Evolutionary conservation across 257 asterid species (phyloP).

Genomic region (Solanum tacnaense): DNA sequence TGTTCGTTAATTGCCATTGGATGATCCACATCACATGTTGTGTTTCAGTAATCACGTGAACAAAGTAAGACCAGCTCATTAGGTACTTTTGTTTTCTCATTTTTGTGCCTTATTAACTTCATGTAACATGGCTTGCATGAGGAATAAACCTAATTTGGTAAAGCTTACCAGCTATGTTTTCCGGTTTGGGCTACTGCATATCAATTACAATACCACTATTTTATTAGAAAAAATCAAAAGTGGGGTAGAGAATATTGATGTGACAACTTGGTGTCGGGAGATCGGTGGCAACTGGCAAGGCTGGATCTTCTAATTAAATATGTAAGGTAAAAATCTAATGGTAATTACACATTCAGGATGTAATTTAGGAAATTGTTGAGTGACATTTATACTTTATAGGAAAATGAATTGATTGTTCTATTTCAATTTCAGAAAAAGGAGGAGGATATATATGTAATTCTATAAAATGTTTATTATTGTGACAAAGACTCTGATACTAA

Average conservation of each 20-base stretch:
- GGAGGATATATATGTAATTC: not conserved
- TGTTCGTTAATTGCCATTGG: not conserved
- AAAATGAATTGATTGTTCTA: not conserved
- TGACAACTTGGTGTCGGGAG: not conserved
- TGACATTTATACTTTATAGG: not conserved
- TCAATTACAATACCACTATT: not conserved
- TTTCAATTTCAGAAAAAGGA: not conserved
- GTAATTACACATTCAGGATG: not conserved
- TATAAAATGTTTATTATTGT: too few relatives aligned
- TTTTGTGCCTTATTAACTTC: not conserved
- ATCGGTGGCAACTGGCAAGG: not conserved
- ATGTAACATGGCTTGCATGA: conserved; percentile 14
- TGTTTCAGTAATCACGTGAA: not conserved
- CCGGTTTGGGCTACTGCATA: not conserved
- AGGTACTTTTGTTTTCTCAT: not conserved
- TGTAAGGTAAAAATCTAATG: not conserved
- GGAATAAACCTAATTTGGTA: not conserved
- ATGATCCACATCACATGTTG: conserved; percentile 21
- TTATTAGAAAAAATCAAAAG: not conserved
- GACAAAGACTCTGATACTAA: too few relatives aligned
- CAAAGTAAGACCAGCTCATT: not conserved
- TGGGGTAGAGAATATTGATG: not conserved
- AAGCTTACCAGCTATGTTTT: not conserved
- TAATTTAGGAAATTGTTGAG: not conserved
- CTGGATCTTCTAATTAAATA: not conserved